Conservation (phyloP, 1,284 basidiomycete species). For the Boletus semigastroideus region DNA sequence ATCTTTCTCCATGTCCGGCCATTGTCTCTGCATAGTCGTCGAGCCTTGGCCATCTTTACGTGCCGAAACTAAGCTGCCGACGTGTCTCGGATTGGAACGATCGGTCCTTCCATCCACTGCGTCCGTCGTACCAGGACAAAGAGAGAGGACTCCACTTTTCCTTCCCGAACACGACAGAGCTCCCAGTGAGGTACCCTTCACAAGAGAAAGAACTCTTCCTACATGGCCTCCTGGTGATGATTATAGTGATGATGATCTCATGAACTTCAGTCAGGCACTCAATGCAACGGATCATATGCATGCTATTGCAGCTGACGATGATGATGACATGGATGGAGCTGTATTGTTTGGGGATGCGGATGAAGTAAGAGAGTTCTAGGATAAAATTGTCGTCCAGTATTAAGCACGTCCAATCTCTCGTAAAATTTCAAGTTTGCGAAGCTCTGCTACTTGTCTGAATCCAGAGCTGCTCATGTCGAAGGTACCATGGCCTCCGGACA, state of each 20-base stretch:
- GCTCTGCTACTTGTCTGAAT: constrained; percentile 62
- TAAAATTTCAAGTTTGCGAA: constrained; percentile 66
- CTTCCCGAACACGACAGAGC: constrained; percentile 57
- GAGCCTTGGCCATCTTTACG: constrained; percentile 70
- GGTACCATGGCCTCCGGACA: constrained; percentile 79
- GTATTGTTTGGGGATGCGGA: constrained; percentile 80
- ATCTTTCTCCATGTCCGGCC: constrained; percentile 64
- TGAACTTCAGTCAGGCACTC: constrained; percentile 73
- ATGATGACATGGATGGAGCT: constrained; percentile 71
- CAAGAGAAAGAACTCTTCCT: constrained; percentile 32
- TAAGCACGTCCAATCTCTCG: constrained; percentile 72
- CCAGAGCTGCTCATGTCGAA: constrained; percentile 81
- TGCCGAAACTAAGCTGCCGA: constrained; percentile 37
- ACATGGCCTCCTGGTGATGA: constrained; percentile 41
- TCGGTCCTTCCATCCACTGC: constrained; percentile 31
- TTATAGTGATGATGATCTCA: constrained; percentile 48
- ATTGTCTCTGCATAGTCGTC: constrained; percentile 73
- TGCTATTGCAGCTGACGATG: constrained; percentile 60
- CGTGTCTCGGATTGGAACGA: constrained; percentile 38
- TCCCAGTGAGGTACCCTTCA: constrained; percentile 37
- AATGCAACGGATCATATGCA: constrained; percentile 54
- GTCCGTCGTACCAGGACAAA: constrained; percentile 9
- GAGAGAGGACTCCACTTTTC: constrained; percentile 62
- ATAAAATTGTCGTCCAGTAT: constrained; percentile 9
- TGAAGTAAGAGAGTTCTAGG: constrained; percentile 54